A percentile compares a stretch with the other conserved stretches of the same genome.
phyloP scores from a whole-genome alignment of 202 grass and related monocot genomes.

The Setaria italica region DNA sequence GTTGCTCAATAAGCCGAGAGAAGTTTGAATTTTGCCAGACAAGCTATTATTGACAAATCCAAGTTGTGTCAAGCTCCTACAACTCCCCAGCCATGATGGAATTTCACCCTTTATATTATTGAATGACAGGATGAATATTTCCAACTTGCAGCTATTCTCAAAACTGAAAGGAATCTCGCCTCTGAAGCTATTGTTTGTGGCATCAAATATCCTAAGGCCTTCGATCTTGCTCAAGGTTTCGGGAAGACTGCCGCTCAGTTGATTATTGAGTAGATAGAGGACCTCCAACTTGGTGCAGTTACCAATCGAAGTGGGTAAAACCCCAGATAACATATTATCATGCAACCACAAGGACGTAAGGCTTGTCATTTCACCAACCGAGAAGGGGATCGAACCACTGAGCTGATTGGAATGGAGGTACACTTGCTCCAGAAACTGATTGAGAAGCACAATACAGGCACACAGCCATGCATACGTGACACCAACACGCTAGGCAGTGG shows the following conservation, averaged over 20 bases:
- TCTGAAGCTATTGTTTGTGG: constrained; percentile 52
- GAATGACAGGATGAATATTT: constrained; percentile 54
- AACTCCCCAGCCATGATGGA: constrained; percentile 62
- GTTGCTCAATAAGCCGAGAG: constrained; percentile 56
- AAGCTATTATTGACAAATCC: constrained; percentile 53
- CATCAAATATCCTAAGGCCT: constrained; percentile 58
- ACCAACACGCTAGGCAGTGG: no score
- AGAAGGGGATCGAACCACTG: constrained; percentile 53
- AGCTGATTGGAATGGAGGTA: constrained; percentile 65
- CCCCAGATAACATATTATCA: constrained; percentile 57
- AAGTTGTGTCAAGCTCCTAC: constrained; percentile 53
- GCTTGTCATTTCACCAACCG: constrained; percentile 49
- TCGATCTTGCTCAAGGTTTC: constrained; percentile 54
- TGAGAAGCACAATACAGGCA: no score
- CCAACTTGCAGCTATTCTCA: constrained; percentile 52
- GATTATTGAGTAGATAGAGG: constrained; percentile 65
- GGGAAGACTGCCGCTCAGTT: constrained; percentile 66
- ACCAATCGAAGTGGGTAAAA: constrained; percentile 62
- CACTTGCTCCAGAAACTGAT: constrained; percentile 38
- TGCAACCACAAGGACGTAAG: constrained; percentile 56
- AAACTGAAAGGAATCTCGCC: constrained; percentile 65
- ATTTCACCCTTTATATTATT: constrained; percentile 65
- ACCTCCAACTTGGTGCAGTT: constrained; percentile 73
- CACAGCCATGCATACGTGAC: no score
- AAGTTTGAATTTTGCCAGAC: constrained; percentile 60